Evolutionary conservation across 805 yeast species (phyloP), one percentile per base, ranked within the genome.

Genomic region (Blastobotrys robertii): DNA sequence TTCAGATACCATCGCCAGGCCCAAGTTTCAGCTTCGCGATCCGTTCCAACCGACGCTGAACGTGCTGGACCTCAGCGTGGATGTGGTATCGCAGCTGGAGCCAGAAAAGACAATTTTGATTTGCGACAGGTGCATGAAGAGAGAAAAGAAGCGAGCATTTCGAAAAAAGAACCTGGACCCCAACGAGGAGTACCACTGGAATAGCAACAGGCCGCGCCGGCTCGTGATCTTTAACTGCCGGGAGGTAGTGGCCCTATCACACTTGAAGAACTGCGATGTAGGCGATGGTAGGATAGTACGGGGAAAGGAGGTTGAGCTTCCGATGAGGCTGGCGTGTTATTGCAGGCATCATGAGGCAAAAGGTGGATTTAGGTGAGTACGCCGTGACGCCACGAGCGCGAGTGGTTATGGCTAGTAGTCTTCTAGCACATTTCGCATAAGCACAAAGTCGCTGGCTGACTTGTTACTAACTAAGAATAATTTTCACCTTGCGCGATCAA

Each of bases 91-190:
- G 8, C 71, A 71, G 3, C 59, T 64, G 29, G 59, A 62, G 34
- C 59, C 66, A 2, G 45, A 46, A 37, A 64, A 63, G 42, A 66
- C 71, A 8, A 83, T 94, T 50, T 77, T 77, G 53, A 87, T 86
- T 52, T 92, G 98, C 65, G 58, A 79, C 25, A 77, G 92, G 56
- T 92, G 98, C 69, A 77, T 87, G 55, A 83, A 87, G 61, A 74
- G 98, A 54, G 98, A 92, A 59, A 81, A 84, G 57, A 85, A 90
- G 63, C 74, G 98, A 53, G 97, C 97, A 1, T 81, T 90, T 31
- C 77, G 98, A 62, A 77, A 95, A 58, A 90, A 92, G 63, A 74
- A 79, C 4, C 87, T 84, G 13, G 75, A 78, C 41, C 70, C 77
- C 43, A 69, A 72, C 45, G 82, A 81, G 46, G 88, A 82, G 54